Conservation (phyloP, 2,329 filamentous ascomycete genomes). For the Epichloe glyceriae region DNA sequence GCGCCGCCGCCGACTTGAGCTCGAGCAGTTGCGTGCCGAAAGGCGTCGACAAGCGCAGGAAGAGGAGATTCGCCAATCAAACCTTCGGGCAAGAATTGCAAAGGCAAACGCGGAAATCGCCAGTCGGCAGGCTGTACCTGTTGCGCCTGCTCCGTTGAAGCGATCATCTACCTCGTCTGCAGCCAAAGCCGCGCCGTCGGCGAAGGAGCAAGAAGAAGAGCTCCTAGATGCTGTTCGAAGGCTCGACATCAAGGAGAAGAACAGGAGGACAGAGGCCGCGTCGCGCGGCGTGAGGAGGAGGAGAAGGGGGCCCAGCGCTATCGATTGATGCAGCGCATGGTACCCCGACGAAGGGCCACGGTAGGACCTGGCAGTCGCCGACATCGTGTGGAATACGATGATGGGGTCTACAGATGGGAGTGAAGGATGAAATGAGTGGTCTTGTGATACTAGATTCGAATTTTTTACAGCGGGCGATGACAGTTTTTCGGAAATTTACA, state of each 20-base stretch:
- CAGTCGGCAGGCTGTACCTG: constrained; percentile 21
- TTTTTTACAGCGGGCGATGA: too few species aligned
- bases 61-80: constrained; percentile 10
- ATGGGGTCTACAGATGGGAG: constrained; percentile 27
- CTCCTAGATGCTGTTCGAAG: constrained; percentile 21
- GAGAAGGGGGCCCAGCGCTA: constrained; percentile 28
- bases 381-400: constrained; percentile 23
- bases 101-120: constrained; percentile 30
- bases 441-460: too few species aligned
- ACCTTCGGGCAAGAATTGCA: constrained; percentile 19
- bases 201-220: constrained; percentile 16
- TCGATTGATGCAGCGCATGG: constrained; percentile 28
- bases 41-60: constrained; percentile 13
- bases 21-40: constrained; percentile 12
- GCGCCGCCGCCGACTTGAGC: constrained; percentile 13
- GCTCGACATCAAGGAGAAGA: constrained; percentile 19
- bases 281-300: constrained; percentile 16
- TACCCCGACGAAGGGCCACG: constrained; percentile 23
- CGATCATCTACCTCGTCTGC: constrained; percentile 13
- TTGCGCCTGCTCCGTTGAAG: constrained; percentile 10
- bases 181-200: constrained; percentile 11
- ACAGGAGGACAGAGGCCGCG: constrained; percentile 15
- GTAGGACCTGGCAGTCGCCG: constrained; percentile 24
- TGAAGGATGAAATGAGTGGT: constrained; percentile 11
- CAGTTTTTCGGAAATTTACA: too few species aligned